Evolutionary conservation across 176 grass and related monocot genomes (phyloP).

Genomic region (Lolium multiflorum): DNA sequence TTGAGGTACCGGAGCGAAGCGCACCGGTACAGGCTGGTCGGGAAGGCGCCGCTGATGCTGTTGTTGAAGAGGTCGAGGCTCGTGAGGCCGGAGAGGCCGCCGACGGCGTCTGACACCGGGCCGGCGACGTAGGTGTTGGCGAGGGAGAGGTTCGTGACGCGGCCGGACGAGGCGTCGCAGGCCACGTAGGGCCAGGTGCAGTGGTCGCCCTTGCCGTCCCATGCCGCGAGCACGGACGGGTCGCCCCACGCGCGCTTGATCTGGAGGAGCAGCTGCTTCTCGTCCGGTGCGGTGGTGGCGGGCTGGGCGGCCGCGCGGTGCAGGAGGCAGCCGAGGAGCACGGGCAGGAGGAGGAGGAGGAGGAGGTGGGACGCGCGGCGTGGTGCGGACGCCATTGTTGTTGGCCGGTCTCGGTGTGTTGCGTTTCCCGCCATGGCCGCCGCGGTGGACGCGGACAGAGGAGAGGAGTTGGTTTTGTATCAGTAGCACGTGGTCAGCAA

Average conservation of each 20-base stretch:
- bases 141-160: slow-evolving; percentile 49
- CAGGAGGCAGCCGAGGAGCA: slow-evolving; percentile 2
- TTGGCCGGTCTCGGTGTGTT: neutral
- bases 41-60: slow-evolving; percentile 46
- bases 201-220: slow-evolving; percentile 47
- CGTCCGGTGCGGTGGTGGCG: neutral
- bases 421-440: neutral
- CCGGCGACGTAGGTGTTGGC: slow-evolving; percentile 20
- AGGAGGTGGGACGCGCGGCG: neutral
- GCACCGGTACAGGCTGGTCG: slow-evolving; percentile 53
- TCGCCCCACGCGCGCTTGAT: slow-evolving; percentile 62
- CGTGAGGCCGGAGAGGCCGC: slow-evolving; percentile 49
- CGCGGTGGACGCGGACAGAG: slow-evolving; percentile 4
- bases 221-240: slow-evolving; percentile 50
- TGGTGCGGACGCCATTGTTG: slow-evolving; percentile 33
- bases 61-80: slow-evolving; percentile 61
- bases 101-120: slow-evolving; percentile 56
- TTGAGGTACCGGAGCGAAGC: slow-evolving; percentile 45
- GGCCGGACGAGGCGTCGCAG: slow-evolving; percentile 46
- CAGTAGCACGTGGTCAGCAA: neutral
- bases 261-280: slow-evolving; percentile 48
- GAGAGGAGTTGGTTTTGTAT: neutral
- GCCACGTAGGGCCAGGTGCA: slow-evolving; percentile 63
- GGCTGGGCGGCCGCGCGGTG: slow-evolving; percentile 39
- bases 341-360: slow-evolving; percentile 34